Base-by-base conservation (phyloP, 2,329 filamentous ascomycete genomes). In the Thielaviopsis euricoi region DNA sequence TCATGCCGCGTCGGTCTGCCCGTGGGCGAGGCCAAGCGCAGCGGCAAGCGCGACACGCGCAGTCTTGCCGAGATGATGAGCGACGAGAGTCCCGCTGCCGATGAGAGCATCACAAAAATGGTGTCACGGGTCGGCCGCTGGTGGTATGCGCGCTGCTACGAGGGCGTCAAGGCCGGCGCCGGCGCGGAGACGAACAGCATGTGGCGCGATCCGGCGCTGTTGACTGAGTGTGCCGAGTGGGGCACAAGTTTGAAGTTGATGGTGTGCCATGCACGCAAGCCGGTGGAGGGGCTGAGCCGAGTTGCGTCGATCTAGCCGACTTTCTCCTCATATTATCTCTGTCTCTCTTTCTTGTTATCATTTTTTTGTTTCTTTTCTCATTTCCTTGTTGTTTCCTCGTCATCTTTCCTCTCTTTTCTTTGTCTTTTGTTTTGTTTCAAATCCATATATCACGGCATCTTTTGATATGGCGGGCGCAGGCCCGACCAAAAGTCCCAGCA, bases 121-220 rank as follows among this genome's bases (percentile, higher is more conserved):
- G 89, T 97, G 22, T 86, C 89, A 17, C 85, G 83, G 62, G 91
- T 97, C 12, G 91, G 89, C 1, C 80, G 93, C 50, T 97, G 91
- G 89, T 98, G 93, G 93, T 97, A 95, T 70, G 87, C 82, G 10
- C 82, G 86, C 56, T 96, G 91, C 73, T 97, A 96, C 68, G 91
- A 96, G 70, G 81, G 78, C 58, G 26, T 40, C 4, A 4, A 17
- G n/a, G 76, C 79, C 4, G 73, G 53, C 72, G 74, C 33, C 52
- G 56, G 59, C 9, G 17, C 52, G 7, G 40, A 46, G 15, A 68
- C 66, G 61, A 80, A 85, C 67, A 87, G 86, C 67, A 87, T 97
- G 63, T 97, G 90, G 85, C 78, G 76, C 52, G 86, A 96, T 66
- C 80, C 77, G 58, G 77, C 77, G 10, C 71, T 97, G 26, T 73